Evolutionary conservation across 371 early-diverging fungal genomes (phyloP).

Genomic region (Neoconidiobolus thromboides): DNA sequence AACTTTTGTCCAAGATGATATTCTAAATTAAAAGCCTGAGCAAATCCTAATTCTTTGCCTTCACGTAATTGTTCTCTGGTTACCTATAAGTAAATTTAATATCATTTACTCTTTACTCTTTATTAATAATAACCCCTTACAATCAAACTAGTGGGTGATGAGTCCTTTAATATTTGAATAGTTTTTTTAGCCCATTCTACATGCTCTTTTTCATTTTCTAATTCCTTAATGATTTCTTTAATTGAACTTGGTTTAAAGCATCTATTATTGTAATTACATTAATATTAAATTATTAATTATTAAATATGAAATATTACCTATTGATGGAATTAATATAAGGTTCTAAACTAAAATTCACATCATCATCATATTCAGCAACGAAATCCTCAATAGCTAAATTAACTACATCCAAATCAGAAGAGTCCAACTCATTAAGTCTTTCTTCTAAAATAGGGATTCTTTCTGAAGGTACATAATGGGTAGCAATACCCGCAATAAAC

Average conservation of each 20-base stretch:
- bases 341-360: slow-evolving; percentile 28
- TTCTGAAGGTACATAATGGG: slow-evolving; percentile 83
- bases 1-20: slow-evolving; percentile 59
- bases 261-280: slow-evolving; percentile 9
- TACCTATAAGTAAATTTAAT: slow-evolving; percentile 16
- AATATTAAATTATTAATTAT: not conserved
- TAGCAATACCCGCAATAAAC: slow-evolving; percentile 87
- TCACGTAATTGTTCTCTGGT: slow-evolving; percentile 61
- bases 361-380: slow-evolving; percentile 31
- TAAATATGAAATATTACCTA: slow-evolving; percentile 12
- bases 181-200: slow-evolving; percentile 45
- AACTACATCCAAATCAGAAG: slow-evolving; percentile 61
- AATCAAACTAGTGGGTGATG: slow-evolving; percentile 83
- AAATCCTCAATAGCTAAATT: slow-evolving; percentile 84
- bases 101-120: not conserved
- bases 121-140: slow-evolving; percentile 9
- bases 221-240: slow-evolving; percentile 40
- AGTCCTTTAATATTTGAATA: slow-evolving; percentile 29
- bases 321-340: slow-evolving; percentile 62
- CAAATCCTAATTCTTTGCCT: slow-evolving; percentile 47
- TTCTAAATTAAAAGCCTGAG: slow-evolving; percentile 73
- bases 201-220: slow-evolving; percentile 16
- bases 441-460: slow-evolving; percentile 62
- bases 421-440: slow-evolving; percentile 62
- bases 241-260: slow-evolving; percentile 67